Evolutionary conservation across 2,329 filamentous ascomycete species (phyloP).

Genomic region (Cucurbitaria berberidis): DNA sequence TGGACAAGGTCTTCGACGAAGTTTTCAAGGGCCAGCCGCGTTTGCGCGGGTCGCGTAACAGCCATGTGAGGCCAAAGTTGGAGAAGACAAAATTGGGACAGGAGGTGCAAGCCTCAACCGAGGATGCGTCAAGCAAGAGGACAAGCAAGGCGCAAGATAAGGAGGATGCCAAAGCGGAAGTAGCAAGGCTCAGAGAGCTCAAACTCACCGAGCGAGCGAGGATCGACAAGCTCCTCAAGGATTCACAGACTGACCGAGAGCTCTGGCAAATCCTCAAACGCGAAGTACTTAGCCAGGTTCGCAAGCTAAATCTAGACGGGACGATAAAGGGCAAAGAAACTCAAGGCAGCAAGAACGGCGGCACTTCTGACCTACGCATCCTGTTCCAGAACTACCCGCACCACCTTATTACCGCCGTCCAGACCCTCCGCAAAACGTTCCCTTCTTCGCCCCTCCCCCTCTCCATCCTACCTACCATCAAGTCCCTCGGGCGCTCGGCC

Average conservation of each 20-base stretch:
- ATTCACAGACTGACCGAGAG: conserved; percentile 65
- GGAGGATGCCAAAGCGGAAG: conserved; percentile 9
- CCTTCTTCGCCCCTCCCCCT: conserved; percentile 65
- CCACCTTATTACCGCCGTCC: conserved; percentile 64
- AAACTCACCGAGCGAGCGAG: conserved; percentile 54
- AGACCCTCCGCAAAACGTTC: conserved; percentile 65
- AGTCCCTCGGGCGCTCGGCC: conserved; percentile 70
- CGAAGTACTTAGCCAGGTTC: conserved; percentile 69
- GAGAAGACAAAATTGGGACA: conserved; percentile 9
- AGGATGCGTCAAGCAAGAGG: conserved; percentile 5
- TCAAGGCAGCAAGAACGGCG: not conserved
- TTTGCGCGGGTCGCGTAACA: conserved; percentile 1
- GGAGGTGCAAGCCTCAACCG: not conserved
- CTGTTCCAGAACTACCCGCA: conserved; percentile 70
- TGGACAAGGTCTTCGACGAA: conserved; percentile 44
- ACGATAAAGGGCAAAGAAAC: not conserved
- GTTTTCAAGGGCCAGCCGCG: conserved; percentile 25
- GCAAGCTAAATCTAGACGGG: conserved; percentile 60
- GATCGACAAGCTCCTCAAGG: conserved; percentile 62
- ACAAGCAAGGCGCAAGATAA: conserved; percentile 11
- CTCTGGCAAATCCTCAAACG: conserved; percentile 71
- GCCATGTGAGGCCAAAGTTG: conserved; percentile 1
- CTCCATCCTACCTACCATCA: conserved; percentile 69
- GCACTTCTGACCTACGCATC: conserved; percentile 45
- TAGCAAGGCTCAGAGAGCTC: conserved; percentile 17